phyloP scores from a whole-genome alignment of 2,329 filamentous ascomycete genomes.

The Xylaria digitata region DNA sequence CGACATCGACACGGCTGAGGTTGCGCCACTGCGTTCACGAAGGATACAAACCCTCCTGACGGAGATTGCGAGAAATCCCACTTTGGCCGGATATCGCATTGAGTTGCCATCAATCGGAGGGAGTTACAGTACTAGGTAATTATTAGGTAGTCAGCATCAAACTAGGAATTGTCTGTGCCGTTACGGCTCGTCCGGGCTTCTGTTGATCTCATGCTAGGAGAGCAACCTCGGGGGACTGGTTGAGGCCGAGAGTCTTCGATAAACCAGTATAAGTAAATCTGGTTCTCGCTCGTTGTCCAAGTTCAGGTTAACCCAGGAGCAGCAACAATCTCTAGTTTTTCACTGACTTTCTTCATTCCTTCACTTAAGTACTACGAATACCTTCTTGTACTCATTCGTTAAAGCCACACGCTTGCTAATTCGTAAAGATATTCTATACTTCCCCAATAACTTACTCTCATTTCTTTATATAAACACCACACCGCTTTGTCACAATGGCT shows the following conservation, averaged over 20 bases:
- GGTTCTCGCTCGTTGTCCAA: background rate
- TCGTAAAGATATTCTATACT: background rate
- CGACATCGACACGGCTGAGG: background rate
- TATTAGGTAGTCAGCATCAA: background rate
- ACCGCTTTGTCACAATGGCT: slow-evolving; percentile 26
- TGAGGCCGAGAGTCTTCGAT: background rate
- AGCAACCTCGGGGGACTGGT: background rate
- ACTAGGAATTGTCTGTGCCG: background rate
- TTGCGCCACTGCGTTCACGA: background rate
- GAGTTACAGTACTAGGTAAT: background rate
- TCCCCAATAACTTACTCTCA: background rate
- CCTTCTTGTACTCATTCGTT: background rate
- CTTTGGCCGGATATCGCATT: background rate
- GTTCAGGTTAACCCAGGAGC: background rate
- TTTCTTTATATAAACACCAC: slow-evolving; percentile 2
- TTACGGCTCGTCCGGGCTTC: background rate
- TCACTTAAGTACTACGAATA: background rate
- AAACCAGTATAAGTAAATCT: background rate
- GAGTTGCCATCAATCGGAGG: background rate
- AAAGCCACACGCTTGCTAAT: background rate
- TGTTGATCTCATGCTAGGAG: background rate
- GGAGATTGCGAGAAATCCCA: background rate
- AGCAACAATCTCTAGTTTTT: background rate
- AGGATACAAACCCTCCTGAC: background rate
- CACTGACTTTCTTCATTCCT: background rate